phyloP scores from a whole-genome alignment of 129 eudicot species.

The Ambrosia artemisiifolia region DNA sequence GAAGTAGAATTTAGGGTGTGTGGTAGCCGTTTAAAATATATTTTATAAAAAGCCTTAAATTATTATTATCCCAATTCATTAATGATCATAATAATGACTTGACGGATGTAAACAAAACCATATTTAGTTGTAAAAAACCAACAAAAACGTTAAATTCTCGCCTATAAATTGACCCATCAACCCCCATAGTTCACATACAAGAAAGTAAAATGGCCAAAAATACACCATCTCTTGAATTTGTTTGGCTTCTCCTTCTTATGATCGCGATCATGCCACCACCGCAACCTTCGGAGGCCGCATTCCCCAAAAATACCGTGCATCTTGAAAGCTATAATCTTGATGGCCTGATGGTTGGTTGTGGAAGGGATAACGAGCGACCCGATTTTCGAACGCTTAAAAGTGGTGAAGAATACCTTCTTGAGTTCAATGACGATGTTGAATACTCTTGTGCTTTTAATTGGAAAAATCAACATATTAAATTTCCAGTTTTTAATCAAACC shows the following conservation, averaged over 20 bases:
- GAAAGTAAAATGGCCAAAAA: constrained; percentile 9
- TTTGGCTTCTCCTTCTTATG: constrained; percentile 8
- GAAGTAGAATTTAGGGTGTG: too few species aligned
- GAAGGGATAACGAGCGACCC: not conserved
- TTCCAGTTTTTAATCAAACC: constrained; percentile 13
- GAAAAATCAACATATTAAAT: not conserved
- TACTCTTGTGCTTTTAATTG: not conserved
- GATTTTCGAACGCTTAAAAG: not conserved
- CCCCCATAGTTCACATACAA: not conserved
- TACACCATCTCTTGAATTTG: not conserved
- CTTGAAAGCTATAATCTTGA: not conserved
- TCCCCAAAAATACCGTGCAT: not conserved
- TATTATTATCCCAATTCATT: too few species aligned
- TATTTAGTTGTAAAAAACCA: not conserved
- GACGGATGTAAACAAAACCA: not conserved
- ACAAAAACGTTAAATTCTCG: not conserved
- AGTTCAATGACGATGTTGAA: not conserved
- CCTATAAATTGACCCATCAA: constrained; percentile 2
- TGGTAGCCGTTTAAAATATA: too few species aligned
- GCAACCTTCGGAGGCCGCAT: not conserved
- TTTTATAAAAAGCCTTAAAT: too few species aligned
- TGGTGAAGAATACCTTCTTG: not conserved
- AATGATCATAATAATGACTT: not conserved
- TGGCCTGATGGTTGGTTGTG: constrained; percentile 8
- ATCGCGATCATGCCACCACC: not conserved